phyloP scores from a whole-genome alignment of 768 basidiomycete genomes.

The Leccinum pellstonianum region DNA sequence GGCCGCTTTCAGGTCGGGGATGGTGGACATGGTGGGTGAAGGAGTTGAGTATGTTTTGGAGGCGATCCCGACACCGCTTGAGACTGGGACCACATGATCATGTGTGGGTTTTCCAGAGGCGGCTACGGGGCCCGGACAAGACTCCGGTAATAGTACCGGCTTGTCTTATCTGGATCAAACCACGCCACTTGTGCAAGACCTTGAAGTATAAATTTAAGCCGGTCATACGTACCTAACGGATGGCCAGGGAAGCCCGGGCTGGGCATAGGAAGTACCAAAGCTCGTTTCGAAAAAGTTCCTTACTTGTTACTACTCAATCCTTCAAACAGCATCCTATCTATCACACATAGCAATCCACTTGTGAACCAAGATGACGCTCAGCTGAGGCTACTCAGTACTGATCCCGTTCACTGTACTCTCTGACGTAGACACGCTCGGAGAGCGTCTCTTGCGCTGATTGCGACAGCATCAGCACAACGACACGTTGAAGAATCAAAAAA shows the following conservation, averaged over 20 bases:
- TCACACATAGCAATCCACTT: background rate
- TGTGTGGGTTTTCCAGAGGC: background rate
- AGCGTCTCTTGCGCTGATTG: background rate
- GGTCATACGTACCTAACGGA: too few species aligned
- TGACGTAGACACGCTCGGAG: background rate
- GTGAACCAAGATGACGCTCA: background rate
- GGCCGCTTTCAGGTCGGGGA: slow-evolving; percentile 37
- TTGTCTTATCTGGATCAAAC: background rate
- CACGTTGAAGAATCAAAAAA: background rate
- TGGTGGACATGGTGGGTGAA: background rate
- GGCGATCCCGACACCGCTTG: background rate
- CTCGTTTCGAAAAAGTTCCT: background rate
- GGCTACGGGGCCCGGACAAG: background rate
- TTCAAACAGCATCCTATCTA: background rate
- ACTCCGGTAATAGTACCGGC: background rate
- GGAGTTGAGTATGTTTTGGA: background rate
- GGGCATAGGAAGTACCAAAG: background rate
- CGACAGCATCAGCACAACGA: background rate
- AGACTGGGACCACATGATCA: too few species aligned
- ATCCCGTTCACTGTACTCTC: background rate
- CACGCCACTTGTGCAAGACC: too few species aligned
- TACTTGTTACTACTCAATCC: background rate
- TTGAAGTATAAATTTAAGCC: too few species aligned
- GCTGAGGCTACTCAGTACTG: background rate
- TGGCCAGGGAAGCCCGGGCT: background rate